Evolutionary conservation across 2,329 filamentous ascomycete species (phyloP).

Genomic region (Periconia digitata): DNA sequence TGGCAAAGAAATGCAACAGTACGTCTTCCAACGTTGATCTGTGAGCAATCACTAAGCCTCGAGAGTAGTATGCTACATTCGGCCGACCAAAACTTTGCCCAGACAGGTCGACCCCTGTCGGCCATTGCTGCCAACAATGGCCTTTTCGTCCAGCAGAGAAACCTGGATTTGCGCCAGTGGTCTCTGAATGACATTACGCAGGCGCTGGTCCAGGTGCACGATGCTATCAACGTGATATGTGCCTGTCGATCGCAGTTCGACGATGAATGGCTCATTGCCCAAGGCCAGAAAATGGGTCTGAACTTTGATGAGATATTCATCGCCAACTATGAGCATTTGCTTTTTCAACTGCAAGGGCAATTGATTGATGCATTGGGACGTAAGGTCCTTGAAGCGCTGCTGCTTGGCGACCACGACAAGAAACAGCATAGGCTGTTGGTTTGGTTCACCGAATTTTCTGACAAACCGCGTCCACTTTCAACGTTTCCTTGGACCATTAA

Average conservation of each 20-base stretch:
- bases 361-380: slow-evolving; percentile 34
- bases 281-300: slow-evolving; percentile 31
- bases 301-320: slow-evolving; percentile 40
- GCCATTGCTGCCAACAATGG: slow-evolving; percentile 32
- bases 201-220: slow-evolving; percentile 30
- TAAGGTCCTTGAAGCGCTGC: slow-evolving; percentile 31
- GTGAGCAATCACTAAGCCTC: slow-evolving; percentile 36
- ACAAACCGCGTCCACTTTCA: slow-evolving; percentile 42
- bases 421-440: slow-evolving; percentile 33
- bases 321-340: slow-evolving; percentile 48
- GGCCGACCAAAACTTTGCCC: slow-evolving; percentile 24
- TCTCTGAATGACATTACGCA: slow-evolving; percentile 31
- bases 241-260: slow-evolving; percentile 27
- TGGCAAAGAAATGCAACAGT: slow-evolving; percentile 41
- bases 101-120: slow-evolving; percentile 25
- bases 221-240: slow-evolving; percentile 34
- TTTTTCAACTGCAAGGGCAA: slow-evolving; percentile 42
- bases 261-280: slow-evolving; percentile 34
- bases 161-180: slow-evolving; percentile 28
- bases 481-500: slow-evolving; percentile 50
- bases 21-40: slow-evolving; percentile 31
- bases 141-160: slow-evolving; percentile 41
- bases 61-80: slow-evolving; percentile 31
- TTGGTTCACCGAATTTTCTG: slow-evolving; percentile 47
- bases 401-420: slow-evolving; percentile 34